Base-by-base conservation (phyloP, 2,329 filamentous ascomycete species). In the Pleomassaria siparia region DNA sequence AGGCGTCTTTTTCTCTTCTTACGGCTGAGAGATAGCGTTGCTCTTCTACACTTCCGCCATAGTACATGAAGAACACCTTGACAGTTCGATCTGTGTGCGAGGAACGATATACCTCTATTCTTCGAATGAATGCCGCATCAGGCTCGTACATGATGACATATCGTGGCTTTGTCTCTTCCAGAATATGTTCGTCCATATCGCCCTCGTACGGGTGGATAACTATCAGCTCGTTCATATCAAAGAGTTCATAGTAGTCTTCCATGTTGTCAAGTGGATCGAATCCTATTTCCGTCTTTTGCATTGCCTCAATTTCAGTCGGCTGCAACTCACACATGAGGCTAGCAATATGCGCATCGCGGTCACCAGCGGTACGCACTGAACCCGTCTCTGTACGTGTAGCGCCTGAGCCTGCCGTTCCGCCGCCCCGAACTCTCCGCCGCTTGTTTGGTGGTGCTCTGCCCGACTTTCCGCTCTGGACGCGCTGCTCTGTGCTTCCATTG, bases 111-210 rank as follows among this genome's bases (percentile, higher is more conserved):
- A 97, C 91, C 68, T 99, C 94, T 16, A 99, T 87, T 29, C 92
- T 81, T 12, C 94, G 85, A 62, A 97, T 96, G 69, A 99, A 99
- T 2, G 92, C 86, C 2, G 92, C 85, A 56, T 97, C 91, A 1
- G 94, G 92, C 67, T 97, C 94, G 71, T 96, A 99, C 94, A 99
- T 97, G 74, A 99, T 88, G 49, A 99, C 90, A 70, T 96, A 96
- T 50, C 89, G 85, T 26, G 94, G 94, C 63, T 89, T 91, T 48
- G 94, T 80, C 72, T 99, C 94, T 68, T 99, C 92, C 1, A 99
- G 80, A n/a, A 97, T 81, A 67, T 95, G 89, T 66, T 97, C 94
- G 68, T 99, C 94, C 75, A 92, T 87, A 66, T 97, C 94, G 10
- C 91, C 91, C 50, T 96, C 91, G 67, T 96, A 99, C 1, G 94